Evolutionary conservation across 768 basidiomycete genomes (phyloP).

Genomic region (Tulasnella sp.): DNA sequence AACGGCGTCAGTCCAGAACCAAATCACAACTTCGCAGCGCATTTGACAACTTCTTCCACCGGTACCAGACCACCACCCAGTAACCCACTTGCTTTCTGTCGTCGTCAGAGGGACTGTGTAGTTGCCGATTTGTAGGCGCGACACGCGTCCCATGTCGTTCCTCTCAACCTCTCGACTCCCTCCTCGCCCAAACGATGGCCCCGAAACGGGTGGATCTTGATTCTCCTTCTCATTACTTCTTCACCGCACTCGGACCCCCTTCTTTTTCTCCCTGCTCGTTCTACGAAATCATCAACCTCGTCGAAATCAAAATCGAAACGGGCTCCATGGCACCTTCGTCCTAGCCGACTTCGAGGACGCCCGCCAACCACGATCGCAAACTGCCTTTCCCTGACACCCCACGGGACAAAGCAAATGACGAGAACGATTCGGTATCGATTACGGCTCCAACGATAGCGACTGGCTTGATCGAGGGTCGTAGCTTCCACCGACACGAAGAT

Average conservation of each 20-base stretch:
- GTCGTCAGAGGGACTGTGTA: no score
- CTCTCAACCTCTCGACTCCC: no score
- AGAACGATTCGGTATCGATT: not conserved
- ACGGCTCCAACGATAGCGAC: not conserved
- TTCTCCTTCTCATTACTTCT: conserved; percentile 17
- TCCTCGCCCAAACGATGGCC: no score
- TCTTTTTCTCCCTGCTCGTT: not conserved
- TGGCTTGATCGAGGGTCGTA: not conserved
- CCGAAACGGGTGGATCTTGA: no score
- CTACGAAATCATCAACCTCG: not conserved
- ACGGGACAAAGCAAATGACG: not conserved
- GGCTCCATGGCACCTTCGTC: no score
- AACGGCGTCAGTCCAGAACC: no score
- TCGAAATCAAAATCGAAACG: not conserved
- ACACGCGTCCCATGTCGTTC: no score
- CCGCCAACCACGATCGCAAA: not conserved
- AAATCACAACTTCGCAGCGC: no score
- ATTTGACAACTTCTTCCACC: no score
- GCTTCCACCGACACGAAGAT: not conserved
- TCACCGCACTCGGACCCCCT: not conserved
- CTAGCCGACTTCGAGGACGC: not conserved
- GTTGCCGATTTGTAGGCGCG: no score
- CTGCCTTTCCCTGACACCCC: not conserved
- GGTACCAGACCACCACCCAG: no score
- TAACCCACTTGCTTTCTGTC: no score